Conservation (phyloP, 768 basidiomycete species). For the Vishniacozyma victoriae region DNA sequence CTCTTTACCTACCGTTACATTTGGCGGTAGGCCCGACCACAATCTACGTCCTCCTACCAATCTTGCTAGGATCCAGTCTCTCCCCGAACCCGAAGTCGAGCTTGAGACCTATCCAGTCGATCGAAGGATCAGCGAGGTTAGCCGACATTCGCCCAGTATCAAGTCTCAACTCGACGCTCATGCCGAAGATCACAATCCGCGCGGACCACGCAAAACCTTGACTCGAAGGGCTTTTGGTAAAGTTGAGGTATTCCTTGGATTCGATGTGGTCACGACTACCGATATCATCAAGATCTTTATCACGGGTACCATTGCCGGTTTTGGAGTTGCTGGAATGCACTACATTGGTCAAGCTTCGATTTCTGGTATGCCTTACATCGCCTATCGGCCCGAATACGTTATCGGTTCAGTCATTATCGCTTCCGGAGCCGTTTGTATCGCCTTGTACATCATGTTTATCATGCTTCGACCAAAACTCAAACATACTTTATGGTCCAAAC, state of each 20-base stretch:
- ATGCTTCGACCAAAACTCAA: slow-evolving; percentile 48
- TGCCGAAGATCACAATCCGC: not conserved
- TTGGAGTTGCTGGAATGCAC: slow-evolving; percentile 47
- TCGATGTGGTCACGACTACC: slow-evolving; percentile 40
- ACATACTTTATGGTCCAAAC: slow-evolving; percentile 43
- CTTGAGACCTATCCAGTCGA: not conserved
- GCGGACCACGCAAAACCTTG: no score
- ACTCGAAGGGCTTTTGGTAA: not conserved
- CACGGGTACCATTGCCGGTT: slow-evolving; percentile 44
- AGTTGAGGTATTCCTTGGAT: slow-evolving; percentile 31
- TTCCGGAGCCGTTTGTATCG: slow-evolving; percentile 41
- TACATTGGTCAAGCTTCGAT: slow-evolving; percentile 48
- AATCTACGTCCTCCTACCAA: slow-evolving; percentile 5
- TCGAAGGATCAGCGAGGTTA: no score
- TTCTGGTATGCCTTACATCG: slow-evolving; percentile 42
- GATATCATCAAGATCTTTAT: slow-evolving; percentile 44
- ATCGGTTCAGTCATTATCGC: slow-evolving; percentile 47
- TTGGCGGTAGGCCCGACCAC: not conserved
- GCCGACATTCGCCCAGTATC: no score
- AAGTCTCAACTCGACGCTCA: not conserved
- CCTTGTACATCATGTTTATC: slow-evolving; percentile 49
- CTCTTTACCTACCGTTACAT: slow-evolving; percentile 4
- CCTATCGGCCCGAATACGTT: slow-evolving; percentile 37
- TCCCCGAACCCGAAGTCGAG: slow-evolving; percentile 26
- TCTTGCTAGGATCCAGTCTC: slow-evolving; percentile 33